Evolutionary conservation across 148 eudicot genomes (phyloP).

Genomic region (Beta vulgaris): DNA sequence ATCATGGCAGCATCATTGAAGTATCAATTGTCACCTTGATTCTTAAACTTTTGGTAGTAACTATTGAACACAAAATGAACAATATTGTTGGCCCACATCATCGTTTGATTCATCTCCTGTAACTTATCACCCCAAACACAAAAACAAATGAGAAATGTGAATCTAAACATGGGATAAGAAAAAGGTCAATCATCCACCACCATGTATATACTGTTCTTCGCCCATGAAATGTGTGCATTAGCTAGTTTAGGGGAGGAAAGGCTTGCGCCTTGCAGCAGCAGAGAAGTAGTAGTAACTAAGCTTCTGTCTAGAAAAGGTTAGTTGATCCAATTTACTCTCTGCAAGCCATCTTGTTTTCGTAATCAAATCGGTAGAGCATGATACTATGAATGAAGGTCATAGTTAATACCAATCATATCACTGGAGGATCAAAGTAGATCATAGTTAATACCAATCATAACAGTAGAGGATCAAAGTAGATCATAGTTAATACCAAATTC

Average conservation of each 20-base stretch:
- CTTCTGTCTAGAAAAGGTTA: conserved; percentile 80
- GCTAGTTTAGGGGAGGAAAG: conserved; percentile 64
- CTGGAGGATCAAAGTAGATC: too few species aligned
- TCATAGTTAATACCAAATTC: too few species aligned
- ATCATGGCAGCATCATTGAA: conserved; percentile 67
- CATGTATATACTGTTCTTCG: conserved; percentile 81
- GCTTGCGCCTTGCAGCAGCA: conserved; percentile 75
- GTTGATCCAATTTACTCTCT: conserved; percentile 67
- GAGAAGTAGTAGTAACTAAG: conserved; percentile 87
- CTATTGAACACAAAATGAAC: conserved; percentile 76
- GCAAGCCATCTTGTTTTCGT: conserved; percentile 67
- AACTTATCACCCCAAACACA: too few species aligned
- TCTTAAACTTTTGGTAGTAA: conserved; percentile 69
- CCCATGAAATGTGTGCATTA: conserved; percentile 91
- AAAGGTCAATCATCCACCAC: too few species aligned
- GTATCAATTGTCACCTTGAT: conserved; percentile 64
- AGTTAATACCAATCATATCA: too few species aligned
- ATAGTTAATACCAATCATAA: too few species aligned
- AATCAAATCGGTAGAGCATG: too few species aligned
- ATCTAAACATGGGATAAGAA: too few species aligned
- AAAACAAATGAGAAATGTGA: too few species aligned
- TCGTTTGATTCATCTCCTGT: too few species aligned
- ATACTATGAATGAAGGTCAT: too few species aligned
- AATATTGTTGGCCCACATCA: conserved; percentile 55
- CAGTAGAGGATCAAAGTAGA: too few species aligned